Conservation (phyloP, 1,284 basidiomycete species). For the Melampsora larici-populina region DNA sequence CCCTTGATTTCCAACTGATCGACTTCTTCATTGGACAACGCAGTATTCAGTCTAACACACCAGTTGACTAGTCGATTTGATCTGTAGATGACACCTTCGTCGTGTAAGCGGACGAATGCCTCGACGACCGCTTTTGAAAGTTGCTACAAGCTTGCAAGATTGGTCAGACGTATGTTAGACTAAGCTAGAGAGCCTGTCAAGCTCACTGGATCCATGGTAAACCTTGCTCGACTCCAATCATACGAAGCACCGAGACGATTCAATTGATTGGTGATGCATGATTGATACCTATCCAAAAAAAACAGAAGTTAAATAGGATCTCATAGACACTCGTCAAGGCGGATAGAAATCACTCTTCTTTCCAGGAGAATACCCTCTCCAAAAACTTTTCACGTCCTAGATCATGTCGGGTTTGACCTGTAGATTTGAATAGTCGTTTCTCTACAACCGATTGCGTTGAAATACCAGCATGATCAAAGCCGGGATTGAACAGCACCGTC, state of each 20-base stretch:
- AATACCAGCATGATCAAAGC: slow-evolving; percentile 98
- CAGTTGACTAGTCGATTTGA: slow-evolving; percentile 97
- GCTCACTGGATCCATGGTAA: slow-evolving; percentile 87
- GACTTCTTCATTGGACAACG: slow-evolving; percentile 94
- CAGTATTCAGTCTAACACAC: slow-evolving; percentile 95
- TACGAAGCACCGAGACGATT: slow-evolving; percentile 86
- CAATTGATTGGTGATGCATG: slow-evolving; percentile 83
- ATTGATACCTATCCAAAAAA: slow-evolving; percentile 67
- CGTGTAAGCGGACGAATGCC: slow-evolving; percentile 84
- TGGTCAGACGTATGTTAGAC: neutral
- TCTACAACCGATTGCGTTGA: slow-evolving; percentile 98
- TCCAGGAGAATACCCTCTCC: slow-evolving; percentile 92
- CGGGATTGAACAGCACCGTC: slow-evolving; percentile 84
- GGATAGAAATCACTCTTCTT: slow-evolving; percentile 70
- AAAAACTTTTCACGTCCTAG: slow-evolving; percentile 90
- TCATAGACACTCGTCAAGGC: neutral
- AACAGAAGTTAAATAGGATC: neutral
- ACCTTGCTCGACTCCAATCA: slow-evolving; percentile 89
- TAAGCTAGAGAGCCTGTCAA: slow-evolving; percentile 37
- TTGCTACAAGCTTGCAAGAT: slow-evolving; percentile 56
- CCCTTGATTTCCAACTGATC: slow-evolving; percentile 90
- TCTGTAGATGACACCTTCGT: slow-evolving; percentile 90
- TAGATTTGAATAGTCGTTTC: slow-evolving; percentile 78
- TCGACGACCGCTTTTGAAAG: slow-evolving; percentile 85
- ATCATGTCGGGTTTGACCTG: slow-evolving; percentile 83